Conservation (phyloP, 768 basidiomycete genomes). For the Gloeophyllum trabeum region DNA sequence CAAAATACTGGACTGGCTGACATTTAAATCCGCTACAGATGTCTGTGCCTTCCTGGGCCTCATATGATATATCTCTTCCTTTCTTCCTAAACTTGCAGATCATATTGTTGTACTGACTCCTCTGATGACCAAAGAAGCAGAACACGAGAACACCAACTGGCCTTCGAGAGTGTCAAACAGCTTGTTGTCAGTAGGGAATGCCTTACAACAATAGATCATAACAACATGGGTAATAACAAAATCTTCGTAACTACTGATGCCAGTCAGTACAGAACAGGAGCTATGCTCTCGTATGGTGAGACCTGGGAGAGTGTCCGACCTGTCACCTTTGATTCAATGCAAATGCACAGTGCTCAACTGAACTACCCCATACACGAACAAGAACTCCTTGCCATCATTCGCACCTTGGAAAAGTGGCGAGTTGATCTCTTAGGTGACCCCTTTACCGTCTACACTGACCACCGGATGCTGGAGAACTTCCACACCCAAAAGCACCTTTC, state of each 20-base stretch:
- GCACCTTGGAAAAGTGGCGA: constrained; percentile 18
- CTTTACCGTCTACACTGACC: constrained; percentile 16
- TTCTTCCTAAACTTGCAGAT: constrained; percentile 18
- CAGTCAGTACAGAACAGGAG: constrained; percentile 17
- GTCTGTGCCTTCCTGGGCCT: constrained; percentile 21
- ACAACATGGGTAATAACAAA: constrained; percentile 14
- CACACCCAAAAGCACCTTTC: constrained; percentile 10
- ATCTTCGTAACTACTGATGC: constrained; percentile 26
- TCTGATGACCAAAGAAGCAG: constrained; percentile 10
- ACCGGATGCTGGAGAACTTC: constrained; percentile 19
- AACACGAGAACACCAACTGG: constrained; percentile 14
- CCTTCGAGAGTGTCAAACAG: constrained; percentile 24
- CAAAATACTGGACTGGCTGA: constrained; percentile 18
- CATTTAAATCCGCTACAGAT: constrained; percentile 14
- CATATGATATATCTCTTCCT: constrained; percentile 20
- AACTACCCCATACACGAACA: constrained; percentile 13
- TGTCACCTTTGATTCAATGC: constrained; percentile 17
- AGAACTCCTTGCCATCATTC: constrained; percentile 8
- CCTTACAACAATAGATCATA: constrained; percentile 21
- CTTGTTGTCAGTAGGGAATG: constrained; percentile 15
- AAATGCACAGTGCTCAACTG: constrained; percentile 16
- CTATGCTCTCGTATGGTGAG: constrained; percentile 18
- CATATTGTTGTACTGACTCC: constrained; percentile 11
- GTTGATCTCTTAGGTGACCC: constrained; percentile 16
- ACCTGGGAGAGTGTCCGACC: constrained; percentile 19